phyloP scores from a whole-genome alignment of 352 stramenopile species.

The Pythium periplocum region DNA sequence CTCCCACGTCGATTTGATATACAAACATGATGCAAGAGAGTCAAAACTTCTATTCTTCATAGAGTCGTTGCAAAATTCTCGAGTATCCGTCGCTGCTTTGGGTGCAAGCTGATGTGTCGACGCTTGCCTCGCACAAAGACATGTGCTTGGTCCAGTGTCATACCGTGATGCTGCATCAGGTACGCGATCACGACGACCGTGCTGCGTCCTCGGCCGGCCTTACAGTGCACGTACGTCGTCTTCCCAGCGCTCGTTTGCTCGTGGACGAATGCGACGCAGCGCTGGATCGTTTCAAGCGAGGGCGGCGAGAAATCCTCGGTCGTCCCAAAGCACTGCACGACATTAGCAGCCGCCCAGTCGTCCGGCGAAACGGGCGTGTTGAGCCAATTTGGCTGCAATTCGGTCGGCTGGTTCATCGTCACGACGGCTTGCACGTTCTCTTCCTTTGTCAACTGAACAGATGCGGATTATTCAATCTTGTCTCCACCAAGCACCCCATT shows the following conservation, averaged over 20 bases:
- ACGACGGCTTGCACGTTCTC: constrained; percentile 64
- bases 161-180: constrained; percentile 48
- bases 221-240: constrained; percentile 80
- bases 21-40: too few species aligned
- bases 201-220: constrained; percentile 69
- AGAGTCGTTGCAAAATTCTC: constrained; percentile 22
- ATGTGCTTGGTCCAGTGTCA: constrained; percentile 53
- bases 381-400: constrained; percentile 64
- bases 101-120: constrained; percentile 58
- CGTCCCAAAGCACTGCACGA: constrained; percentile 57
- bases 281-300: constrained; percentile 52
- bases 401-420: constrained; percentile 71
- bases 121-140: constrained; percentile 46
- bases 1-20: constrained; percentile 29
- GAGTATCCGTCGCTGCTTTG: constrained; percentile 52
- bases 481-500: too few species aligned
- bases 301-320: constrained; percentile 68
- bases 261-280: constrained; percentile 56
- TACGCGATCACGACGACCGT: constrained; percentile 72
- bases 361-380: constrained; percentile 51
- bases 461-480: too few species aligned
- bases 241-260: constrained; percentile 46
- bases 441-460: constrained; percentile 33
- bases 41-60: too few species aligned
- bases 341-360: constrained; percentile 40